Conservation (phyloP, 306 rosid species). For the Castanea mollissima region DNA sequence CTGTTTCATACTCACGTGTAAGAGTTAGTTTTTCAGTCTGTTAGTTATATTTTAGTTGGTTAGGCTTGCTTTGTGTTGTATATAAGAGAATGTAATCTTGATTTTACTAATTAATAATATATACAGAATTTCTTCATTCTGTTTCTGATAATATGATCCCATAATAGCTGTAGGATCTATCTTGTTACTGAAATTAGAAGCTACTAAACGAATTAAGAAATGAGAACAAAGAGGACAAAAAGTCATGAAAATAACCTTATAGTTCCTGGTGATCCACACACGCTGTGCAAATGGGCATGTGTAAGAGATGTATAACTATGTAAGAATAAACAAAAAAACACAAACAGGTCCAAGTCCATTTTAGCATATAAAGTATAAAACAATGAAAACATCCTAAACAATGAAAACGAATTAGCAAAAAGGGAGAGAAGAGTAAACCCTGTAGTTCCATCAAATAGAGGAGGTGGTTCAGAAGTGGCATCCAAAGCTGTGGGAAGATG, state of each 20-base stretch:
- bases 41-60: too few species aligned
- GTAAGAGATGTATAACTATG: conserved; percentile 54
- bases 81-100: too few species aligned
- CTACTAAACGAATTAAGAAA: neutral
- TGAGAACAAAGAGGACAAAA: neutral
- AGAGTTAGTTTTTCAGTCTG: too few species aligned
- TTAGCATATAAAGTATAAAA: too few species aligned
- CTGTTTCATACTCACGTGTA: too few species aligned
- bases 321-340: neutral
- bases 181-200: neutral
- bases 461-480: conserved; percentile 59
- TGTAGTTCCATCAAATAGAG: conserved; percentile 83
- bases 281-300: conserved; percentile 84
- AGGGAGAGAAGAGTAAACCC: conserved; percentile 38
- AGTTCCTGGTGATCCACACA: conserved; percentile 77
- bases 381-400: neutral
- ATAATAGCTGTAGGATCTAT: neutral
- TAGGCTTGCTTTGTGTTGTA: too few species aligned
- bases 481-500: conserved; percentile 48
- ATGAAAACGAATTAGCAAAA: neutral
- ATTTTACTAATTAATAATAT: too few species aligned
- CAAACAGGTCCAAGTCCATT: too few species aligned
- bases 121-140: too few species aligned
- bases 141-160: neutral
- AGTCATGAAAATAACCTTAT: conserved; percentile 45